Evolutionary conservation across 2,329 filamentous ascomycete genomes (phyloP).

Genomic region (Botrytis paeoniae): DNA sequence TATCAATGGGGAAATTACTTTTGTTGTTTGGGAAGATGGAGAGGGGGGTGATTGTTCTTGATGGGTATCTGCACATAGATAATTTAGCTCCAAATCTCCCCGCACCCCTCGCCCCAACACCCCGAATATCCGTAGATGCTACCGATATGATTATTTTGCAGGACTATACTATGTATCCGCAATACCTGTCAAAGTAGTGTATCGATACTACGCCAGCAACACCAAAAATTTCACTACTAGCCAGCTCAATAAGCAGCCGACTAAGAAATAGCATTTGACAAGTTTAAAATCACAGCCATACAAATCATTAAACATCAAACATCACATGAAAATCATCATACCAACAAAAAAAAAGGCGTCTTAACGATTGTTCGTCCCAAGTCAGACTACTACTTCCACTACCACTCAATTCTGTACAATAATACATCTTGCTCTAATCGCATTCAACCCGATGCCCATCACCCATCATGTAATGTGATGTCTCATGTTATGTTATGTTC

Average conservation of each 20-base stretch:
- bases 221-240: background rate
- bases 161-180: background rate
- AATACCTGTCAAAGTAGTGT: background rate
- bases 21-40: background rate
- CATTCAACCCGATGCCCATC: slow-evolving; percentile 12
- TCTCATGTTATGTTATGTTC: background rate
- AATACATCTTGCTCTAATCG: slow-evolving; percentile 28
- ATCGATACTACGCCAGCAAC: background rate
- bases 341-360: background rate
- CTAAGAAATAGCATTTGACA: too few relatives aligned
- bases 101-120: too few relatives aligned
- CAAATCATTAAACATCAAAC: background rate
- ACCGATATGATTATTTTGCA: background rate
- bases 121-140: too few relatives aligned
- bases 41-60: too few relatives aligned
- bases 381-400: background rate
- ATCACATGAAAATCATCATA: background rate
- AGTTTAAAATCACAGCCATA: background rate
- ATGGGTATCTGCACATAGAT: too few relatives aligned
- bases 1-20: background rate
- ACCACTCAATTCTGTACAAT: slow-evolving; percentile 30
- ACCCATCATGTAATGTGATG: background rate
- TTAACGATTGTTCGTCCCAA: background rate
- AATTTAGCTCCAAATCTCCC: too few relatives aligned
- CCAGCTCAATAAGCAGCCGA: too few relatives aligned